Base-by-base conservation (phyloP, 2,329 filamentous ascomycete species). In the Pseudopyricularia cyperi region DNA sequence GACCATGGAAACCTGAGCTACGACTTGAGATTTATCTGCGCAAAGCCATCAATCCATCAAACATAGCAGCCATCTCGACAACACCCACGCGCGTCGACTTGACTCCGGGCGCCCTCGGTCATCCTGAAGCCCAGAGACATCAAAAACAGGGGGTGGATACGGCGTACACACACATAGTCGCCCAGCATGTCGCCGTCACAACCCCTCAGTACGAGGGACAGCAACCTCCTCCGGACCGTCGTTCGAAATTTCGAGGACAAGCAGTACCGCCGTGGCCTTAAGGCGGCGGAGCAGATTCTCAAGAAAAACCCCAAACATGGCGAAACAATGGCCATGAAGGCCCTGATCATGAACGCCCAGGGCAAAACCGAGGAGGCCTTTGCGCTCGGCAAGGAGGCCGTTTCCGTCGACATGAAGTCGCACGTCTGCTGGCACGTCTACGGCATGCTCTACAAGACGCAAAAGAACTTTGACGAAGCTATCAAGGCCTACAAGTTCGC, bases 351-450 rank as follows among this genome's bases (percentile, higher is more conserved):
- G 68, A 97, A 95, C 68, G 85, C 87, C 46, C 85, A 91, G 69
- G 89, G 89, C 60, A 91, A 95, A 70, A 83, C 85, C 30, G 89
- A 95, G 53, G 93, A 98, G 71, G 94, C 94, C 0, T 98, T 98
- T 66, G 80, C 83, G 46, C 77, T 98, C 54, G 91, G 87, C 63
- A 98, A 96, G 71, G 80, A 89, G 58, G 93, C 94, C 33, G 76
- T 98, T 61, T 89, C 85, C 59, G 89, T 90, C 62, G 90, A 97
- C 67, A 97, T 98, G 90, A 96, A 94, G 73, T 96, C 90, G 62
- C 91, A 97, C 70, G 90, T 98, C 62, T 97, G 90, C 75, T 98
- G 93, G 93, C 94, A 98, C 69, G 93, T 98, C 55, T 98, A 97
- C 67, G 93, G 94, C 32, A 71, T 98, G 59, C 77, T 98, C 50